Percentiles rank a stretch among this genome's conserved stretches.
Conservation (phyloP, 2,329 filamentous ascomycete species). For the Daldinia sp. region DNA sequence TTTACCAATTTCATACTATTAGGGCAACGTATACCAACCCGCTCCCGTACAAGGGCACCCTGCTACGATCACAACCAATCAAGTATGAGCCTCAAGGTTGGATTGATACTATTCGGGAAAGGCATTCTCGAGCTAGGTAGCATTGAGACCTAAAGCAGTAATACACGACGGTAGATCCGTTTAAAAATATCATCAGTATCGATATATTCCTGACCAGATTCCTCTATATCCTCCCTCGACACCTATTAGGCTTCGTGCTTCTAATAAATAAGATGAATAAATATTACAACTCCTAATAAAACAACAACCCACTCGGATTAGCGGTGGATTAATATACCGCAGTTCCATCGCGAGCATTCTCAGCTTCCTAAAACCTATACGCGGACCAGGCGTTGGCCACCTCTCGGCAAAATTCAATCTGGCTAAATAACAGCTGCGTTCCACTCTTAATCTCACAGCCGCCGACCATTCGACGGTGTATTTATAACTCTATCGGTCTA, state of each 20-base stretch:
- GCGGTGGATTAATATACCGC: slow-evolving; percentile 1
- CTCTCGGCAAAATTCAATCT: slow-evolving; percentile 38
- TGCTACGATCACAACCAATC: slow-evolving; percentile 12
- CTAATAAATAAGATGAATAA: not conserved
- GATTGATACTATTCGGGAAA: slow-evolving; percentile 15
- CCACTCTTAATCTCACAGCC: slow-evolving; percentile 25
- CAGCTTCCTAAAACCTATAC: slow-evolving; percentile 1
- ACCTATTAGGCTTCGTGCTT: not conserved
- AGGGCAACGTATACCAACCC: not conserved
- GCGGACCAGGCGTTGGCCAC: slow-evolving; percentile 5
- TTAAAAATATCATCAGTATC: not conserved
- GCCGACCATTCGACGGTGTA: slow-evolving; percentile 27
- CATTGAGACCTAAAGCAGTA: not conserved
- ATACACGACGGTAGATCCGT: not conserved
- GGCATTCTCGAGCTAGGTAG: not conserved
- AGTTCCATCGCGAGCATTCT: not conserved
- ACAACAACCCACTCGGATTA: not conserved
- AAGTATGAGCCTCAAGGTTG: not conserved
- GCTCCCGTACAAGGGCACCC: not conserved
- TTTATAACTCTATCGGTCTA: slow-evolving; percentile 18
- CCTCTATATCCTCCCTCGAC: no score
- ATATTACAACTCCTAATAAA: not conserved
- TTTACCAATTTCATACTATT: not conserved
- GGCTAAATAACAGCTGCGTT: slow-evolving; percentile 33
- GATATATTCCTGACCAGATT: not conserved